Percentiles rank a stretch among this genome's conserved stretches.
These are phyloP conservation scores for Symmetrospora coprosmae DNA, from an alignment of 768 basidiomycete genomes.

Conservation along the genomic window DNA sequence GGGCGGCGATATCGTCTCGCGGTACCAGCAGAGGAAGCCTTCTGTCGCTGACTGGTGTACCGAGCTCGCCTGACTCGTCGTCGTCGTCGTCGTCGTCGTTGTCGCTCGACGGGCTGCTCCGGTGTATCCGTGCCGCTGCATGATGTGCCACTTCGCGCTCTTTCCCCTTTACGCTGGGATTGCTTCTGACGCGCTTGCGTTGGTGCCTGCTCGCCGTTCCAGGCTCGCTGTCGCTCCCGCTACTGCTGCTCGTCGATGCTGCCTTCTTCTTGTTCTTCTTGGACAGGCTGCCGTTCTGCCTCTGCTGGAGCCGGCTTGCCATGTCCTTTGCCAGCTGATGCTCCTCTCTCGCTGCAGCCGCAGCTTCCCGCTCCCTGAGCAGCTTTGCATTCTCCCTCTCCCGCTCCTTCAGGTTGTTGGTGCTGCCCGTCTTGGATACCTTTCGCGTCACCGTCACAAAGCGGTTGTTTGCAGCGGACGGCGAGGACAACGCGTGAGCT, in stretches of 20 bases:
- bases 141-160: too few relatives aligned
- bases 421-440: too few relatives aligned
- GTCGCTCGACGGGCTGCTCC: neutral
- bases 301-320: too few relatives aligned
- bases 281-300: slow-evolving; percentile 8
- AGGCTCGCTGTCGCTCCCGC: neutral
- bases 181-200: neutral
- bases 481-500: too few relatives aligned
- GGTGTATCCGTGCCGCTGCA: neutral
- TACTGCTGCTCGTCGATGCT: neutral
- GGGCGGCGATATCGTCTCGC: slow-evolving; percentile 3
- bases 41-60: neutral
- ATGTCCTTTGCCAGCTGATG: too few relatives aligned
- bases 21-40: neutral
- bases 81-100: neutral
- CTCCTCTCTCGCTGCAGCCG: too few relatives aligned
- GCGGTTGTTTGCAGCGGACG: too few relatives aligned
- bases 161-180: too few relatives aligned
- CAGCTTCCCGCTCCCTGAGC: too few relatives aligned
- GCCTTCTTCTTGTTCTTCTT: neutral
- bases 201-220: neutral
- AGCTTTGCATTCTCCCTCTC: too few relatives aligned
- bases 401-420: too few relatives aligned
- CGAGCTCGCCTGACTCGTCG: neutral
- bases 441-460: too few relatives aligned